Conservation (phyloP, 2,329 filamentous ascomycete genomes). For the Ophiostoma perfectum region DNA sequence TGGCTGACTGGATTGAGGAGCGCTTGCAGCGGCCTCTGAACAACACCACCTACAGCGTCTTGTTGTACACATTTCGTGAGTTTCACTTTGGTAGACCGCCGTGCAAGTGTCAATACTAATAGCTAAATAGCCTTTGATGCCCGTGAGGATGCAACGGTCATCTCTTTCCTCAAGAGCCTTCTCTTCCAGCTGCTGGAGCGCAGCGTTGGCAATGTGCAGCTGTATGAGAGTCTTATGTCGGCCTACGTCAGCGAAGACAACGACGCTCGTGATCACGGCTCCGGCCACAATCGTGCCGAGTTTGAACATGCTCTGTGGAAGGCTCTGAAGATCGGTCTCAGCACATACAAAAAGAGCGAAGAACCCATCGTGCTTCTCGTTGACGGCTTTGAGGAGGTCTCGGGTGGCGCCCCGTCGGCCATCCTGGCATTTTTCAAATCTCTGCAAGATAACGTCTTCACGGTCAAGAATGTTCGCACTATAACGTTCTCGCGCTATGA, state of each 20-base stretch:
- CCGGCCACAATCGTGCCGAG: slow-evolving; percentile 15
- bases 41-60: slow-evolving; percentile 34
- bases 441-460: slow-evolving; percentile 32
- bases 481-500: slow-evolving; percentile 37
- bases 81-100: neutral
- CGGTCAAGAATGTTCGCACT: slow-evolving; percentile 31
- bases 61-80: slow-evolving; percentile 38
- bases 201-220: slow-evolving; percentile 36
- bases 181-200: slow-evolving; percentile 38
- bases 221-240: slow-evolving; percentile 33
- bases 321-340: slow-evolving; percentile 33
- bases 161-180: slow-evolving; percentile 36
- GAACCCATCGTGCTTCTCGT: slow-evolving; percentile 34
- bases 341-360: slow-evolving; percentile 30
- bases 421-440: slow-evolving; percentile 32
- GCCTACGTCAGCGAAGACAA: slow-evolving; percentile 26
- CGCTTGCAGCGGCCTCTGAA: slow-evolving; percentile 37
- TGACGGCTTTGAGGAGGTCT: slow-evolving; percentile 37
- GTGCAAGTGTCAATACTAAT: neutral
- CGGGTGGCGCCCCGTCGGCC: slow-evolving; percentile 25
- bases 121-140: slow-evolving; percentile 29
- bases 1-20: slow-evolving; percentile 53
- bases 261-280: neutral
- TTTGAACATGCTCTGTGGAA: slow-evolving; percentile 34
- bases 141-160: slow-evolving; percentile 31